These are phyloP conservation scores for Alternaria incomplexa DNA, from an alignment of 2,329 filamentous ascomycete genomes.

Conservation along the genomic window DNA sequence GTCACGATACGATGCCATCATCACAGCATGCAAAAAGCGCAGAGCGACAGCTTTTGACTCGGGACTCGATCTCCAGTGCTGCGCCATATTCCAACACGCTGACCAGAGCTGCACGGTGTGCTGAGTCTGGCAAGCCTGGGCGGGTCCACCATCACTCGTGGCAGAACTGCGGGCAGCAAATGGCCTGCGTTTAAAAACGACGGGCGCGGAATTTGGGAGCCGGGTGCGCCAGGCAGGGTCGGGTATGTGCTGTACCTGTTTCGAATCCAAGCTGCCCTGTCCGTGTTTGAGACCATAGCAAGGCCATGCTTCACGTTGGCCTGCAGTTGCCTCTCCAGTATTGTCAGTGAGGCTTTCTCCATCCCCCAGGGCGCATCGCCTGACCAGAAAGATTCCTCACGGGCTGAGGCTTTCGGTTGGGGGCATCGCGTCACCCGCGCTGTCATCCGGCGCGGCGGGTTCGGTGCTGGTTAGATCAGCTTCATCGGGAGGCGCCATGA, in stretches of 20 bases:
- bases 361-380: conserved; percentile 11
- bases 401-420: conserved; percentile 23
- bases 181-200: conserved; percentile 42
- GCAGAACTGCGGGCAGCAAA: conserved; percentile 35
- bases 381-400: conserved; percentile 24
- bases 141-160: conserved; percentile 35
- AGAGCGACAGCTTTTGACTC: conserved; percentile 11
- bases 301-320: conserved; percentile 23
- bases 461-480: conserved; percentile 31
- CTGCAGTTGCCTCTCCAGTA: conserved; percentile 12
- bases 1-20: not conserved
- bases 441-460: conserved; percentile 43
- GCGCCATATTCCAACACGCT: conserved; percentile 30
- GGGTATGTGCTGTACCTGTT: conserved; percentile 42
- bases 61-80: conserved; percentile 7
- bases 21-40: not conserved
- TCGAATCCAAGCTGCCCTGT: conserved; percentile 31
- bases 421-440: conserved; percentile 36
- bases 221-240: conserved; percentile 25
- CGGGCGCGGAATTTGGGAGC: conserved; percentile 38
- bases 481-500: conserved; percentile 33
- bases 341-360: conserved; percentile 6
- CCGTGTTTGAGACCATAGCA: conserved; percentile 32
- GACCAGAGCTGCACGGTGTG: conserved; percentile 29
- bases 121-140: conserved; percentile 35